Conservation (phyloP, 306 rosid genomes). For the Lathyrus sativus region DNA sequence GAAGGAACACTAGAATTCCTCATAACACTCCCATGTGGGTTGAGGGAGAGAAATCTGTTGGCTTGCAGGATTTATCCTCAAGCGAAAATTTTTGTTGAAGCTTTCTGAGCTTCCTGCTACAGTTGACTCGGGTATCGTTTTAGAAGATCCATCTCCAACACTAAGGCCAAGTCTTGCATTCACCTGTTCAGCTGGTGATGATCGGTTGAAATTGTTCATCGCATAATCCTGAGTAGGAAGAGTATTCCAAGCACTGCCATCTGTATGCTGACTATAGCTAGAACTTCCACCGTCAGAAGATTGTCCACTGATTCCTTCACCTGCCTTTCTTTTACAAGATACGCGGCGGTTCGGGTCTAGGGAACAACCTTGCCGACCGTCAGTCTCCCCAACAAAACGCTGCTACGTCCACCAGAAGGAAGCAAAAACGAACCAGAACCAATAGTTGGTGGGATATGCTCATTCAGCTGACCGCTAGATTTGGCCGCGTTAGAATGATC, state of each 20-base stretch:
- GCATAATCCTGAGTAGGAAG: conserved; percentile 54
- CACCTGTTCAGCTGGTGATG: conserved; percentile 58
- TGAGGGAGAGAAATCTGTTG: conserved; percentile 62
- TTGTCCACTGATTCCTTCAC: no score
- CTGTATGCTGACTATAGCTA: no score
- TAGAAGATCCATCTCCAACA: conserved; percentile 53
- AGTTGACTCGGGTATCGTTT: conserved; percentile 51
- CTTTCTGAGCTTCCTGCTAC: conserved; percentile 52
- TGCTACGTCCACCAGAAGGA: conserved; percentile 58
- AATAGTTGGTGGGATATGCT: conserved; percentile 48
- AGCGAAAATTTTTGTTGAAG: conserved; percentile 70
- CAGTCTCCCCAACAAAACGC: conserved; percentile 52
- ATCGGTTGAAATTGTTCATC: conserved; percentile 47
- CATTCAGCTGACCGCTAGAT: conserved; percentile 61
- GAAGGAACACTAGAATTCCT: conserved; percentile 54
- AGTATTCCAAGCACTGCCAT: conserved; percentile 57
- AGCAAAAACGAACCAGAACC: conserved; percentile 59
- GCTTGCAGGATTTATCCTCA: conserved; percentile 64
- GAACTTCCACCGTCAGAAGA: no score
- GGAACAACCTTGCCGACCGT: conserved; percentile 70
- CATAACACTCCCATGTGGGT: no score
- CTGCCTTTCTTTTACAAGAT: no score
- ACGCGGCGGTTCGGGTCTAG: conserved; percentile 64
- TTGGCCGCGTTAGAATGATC: conserved; percentile 60
- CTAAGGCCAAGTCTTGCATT: conserved; percentile 57